These are phyloP conservation scores for Lactarius evosmus DNA, from an alignment of 768 basidiomycete genomes.

Conservation along the genomic window DNA sequence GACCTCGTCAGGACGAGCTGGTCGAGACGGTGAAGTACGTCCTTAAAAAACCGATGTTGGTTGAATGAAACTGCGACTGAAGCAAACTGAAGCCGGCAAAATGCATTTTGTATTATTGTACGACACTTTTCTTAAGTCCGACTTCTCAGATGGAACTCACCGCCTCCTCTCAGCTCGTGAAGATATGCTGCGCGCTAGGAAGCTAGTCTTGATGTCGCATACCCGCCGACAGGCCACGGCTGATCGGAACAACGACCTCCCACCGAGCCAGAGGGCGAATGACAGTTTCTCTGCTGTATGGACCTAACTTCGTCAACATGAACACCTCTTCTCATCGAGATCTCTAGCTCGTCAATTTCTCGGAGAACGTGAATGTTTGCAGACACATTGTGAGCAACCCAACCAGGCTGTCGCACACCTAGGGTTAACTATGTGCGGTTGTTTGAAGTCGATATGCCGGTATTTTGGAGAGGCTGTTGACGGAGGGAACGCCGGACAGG, in stretches of 20 bases:
- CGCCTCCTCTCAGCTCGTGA: slow-evolving; percentile 56
- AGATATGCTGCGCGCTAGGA: slow-evolving; percentile 56
- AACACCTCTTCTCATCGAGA: slow-evolving; percentile 33
- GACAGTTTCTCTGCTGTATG: slow-evolving; percentile 63
- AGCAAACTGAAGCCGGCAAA: slow-evolving; percentile 56
- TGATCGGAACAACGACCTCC: slow-evolving; percentile 46
- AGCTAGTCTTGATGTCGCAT: slow-evolving; percentile 48
- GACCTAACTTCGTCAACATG: slow-evolving; percentile 12
- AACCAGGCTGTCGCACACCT: not conserved
- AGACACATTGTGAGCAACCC: slow-evolving; percentile 61
- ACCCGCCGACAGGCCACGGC: slow-evolving; percentile 45
- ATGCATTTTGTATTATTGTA: slow-evolving; percentile 82
- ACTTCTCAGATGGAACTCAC: not conserved
- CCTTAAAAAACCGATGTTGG: not conserved
- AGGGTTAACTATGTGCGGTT: not conserved
- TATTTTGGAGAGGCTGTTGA: slow-evolving; percentile 77
- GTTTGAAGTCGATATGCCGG: slow-evolving; percentile 61
- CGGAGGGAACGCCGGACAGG: slow-evolving; percentile 40
- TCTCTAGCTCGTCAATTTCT: slow-evolving; percentile 47
- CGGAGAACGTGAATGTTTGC: slow-evolving; percentile 58
- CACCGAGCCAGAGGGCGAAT: slow-evolving; percentile 62
- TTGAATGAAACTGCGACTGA: slow-evolving; percentile 12
- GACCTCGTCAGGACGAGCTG: slow-evolving; percentile 58
- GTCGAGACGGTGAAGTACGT: slow-evolving; percentile 69
- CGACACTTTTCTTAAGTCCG: slow-evolving; percentile 27